Evolutionary conservation across 2,329 filamentous ascomycete genomes (phyloP), one percentile per base, ranked within the genome.

Genomic region (Arthrobotrys sinensis): DNA sequence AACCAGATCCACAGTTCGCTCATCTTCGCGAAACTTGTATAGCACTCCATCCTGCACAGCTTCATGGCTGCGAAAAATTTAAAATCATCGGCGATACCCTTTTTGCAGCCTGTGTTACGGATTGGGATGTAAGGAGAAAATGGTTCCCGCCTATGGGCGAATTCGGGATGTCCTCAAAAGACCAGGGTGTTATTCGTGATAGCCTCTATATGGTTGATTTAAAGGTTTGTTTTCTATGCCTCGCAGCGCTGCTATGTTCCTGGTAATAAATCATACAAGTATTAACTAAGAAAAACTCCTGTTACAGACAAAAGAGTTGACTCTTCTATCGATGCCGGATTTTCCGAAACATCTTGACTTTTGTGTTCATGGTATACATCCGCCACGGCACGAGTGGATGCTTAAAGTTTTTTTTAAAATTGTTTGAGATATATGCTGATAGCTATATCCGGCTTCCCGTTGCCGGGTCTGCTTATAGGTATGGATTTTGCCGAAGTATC

Each of bases 71-170:
- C 19, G 72, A 76, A 38, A 76, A 76, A 53, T 76, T 76, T 43
- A 76, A 69, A 43, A 64, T 76, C 10, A 28, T 76, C n/a, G 72
- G 72, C 6, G 40, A 62, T 40, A 57, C 0, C 10, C 32, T 76
- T 3, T 76, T 76, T 36, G 72, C 72, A 5, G 72, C 72, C 8
- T 76, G 72, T 38, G 72, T 65, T 21, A 32, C 45, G 2, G 40
- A 70, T 16, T 76, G 72, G 72, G 65, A 38, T 14, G 32, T 53
- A 5, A 46, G 72, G 19, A 55, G 32, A 24, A 57, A 57, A 50
- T 76, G 72, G 72, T 76, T 69, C 16, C 72, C 72, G n/a, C 64
- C 72, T 28, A 76, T 76, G 72, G 64, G 55, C 6, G 16, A 16
- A 10, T 69, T 76, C 14, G 65, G 65, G 1, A 36, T 28, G 4